These are phyloP conservation scores for Astrocystis sublimbata DNA, from an alignment of 495 filamentous ascomycete species.

Conservation along the genomic window DNA sequence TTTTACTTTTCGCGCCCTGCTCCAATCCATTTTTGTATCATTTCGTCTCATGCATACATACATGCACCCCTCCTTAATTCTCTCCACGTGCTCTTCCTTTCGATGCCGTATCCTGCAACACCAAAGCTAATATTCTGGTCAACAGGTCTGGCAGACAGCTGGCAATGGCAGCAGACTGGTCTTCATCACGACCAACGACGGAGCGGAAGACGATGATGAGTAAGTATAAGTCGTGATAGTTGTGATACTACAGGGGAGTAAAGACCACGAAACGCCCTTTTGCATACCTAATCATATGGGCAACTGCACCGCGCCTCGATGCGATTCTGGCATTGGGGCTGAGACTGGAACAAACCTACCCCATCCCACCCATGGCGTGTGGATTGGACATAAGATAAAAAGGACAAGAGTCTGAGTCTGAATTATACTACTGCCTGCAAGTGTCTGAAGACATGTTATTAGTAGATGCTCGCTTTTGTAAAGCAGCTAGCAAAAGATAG, in stretches of 20 bases:
- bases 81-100: not conserved
- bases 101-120: conserved; percentile 29
- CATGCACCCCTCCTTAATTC: not conserved
- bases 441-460: not conserved
- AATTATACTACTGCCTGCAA: not conserved
- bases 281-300: not conserved
- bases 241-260: too few relatives aligned
- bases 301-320: not conserved
- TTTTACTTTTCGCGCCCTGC: too few relatives aligned
- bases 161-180: conserved; percentile 82
- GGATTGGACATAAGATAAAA: not conserved
- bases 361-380: not conserved
- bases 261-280: too few relatives aligned
- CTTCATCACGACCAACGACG: conserved; percentile 58
- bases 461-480: not conserved
- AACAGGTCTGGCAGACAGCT: conserved; percentile 91
- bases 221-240: not conserved
- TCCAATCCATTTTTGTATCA: not conserved
- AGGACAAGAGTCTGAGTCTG: not conserved
- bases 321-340: not conserved
- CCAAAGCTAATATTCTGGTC: conserved; percentile 25
- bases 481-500: not conserved
- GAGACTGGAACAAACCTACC: not conserved
- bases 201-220: conserved; percentile 28
- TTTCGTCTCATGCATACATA: not conserved